phyloP scores from a whole-genome alignment of 495 filamentous ascomycete genomes.

The Cladorrhinum samala region DNA sequence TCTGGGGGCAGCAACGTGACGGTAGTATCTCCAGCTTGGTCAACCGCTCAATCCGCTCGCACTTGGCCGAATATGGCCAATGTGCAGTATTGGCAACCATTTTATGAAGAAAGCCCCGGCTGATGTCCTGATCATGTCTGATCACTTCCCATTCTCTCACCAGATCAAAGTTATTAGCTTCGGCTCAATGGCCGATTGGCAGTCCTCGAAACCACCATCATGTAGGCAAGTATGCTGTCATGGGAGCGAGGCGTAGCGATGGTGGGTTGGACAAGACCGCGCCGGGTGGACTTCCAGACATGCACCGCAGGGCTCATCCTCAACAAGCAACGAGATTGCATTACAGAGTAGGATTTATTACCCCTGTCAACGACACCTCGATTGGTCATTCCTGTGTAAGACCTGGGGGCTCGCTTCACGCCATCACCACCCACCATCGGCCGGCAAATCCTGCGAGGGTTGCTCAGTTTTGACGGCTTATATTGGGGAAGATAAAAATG shows the following conservation, averaged over 20 bases:
- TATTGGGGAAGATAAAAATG: conserved; percentile 17
- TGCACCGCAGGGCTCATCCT: conserved; percentile 1
- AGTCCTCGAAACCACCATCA: too few relatives aligned
- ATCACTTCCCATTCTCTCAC: too few relatives aligned
- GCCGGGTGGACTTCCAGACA: not conserved
- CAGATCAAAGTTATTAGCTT: not conserved
- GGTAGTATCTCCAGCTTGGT: not conserved
- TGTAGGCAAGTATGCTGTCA: conserved; percentile 12
- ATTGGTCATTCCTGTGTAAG: conserved; percentile 32
- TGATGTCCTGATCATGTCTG: conserved; percentile 12
- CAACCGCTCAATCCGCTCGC: conserved; percentile 1
- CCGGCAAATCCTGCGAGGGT: conserved; percentile 27
- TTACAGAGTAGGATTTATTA: conserved; percentile 37
- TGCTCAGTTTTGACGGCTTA: conserved; percentile 14
- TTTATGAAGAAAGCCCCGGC: conserved; percentile 3
- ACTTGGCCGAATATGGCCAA: conserved; percentile 10
- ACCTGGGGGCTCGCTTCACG: conserved; percentile 24
- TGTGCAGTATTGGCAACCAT: conserved; percentile 2
- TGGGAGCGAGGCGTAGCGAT: not conserved
- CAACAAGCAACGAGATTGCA: conserved; percentile 16
- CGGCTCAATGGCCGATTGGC: not conserved
- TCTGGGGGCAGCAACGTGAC: conserved; percentile 6
- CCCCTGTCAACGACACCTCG: conserved; percentile 28
- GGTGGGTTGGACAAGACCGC: not conserved
- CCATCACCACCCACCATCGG: conserved; percentile 17